Evolutionary conservation across 257 asterid species (phyloP).

Genomic region (Gentiana macrophylla): DNA sequence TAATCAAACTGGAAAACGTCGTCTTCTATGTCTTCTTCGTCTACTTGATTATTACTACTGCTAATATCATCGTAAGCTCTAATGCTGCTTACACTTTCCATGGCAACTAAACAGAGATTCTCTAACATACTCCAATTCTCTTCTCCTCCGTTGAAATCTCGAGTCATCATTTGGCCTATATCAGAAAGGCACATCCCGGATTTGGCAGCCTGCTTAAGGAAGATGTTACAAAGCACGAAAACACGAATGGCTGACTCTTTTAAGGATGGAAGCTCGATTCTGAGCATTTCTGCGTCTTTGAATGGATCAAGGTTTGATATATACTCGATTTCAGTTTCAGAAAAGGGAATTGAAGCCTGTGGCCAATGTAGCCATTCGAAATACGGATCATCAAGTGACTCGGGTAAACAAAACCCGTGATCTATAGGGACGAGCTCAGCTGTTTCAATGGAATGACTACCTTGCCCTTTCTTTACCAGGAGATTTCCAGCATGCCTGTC

Average conservation of each 20-base stretch:
- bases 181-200: conserved; percentile 74
- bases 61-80: conserved; percentile 15
- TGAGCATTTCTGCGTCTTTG: conserved; percentile 63
- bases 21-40: conserved; percentile 16
- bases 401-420: conserved; percentile 93
- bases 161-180: conserved; percentile 88
- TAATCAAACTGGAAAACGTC: conserved; percentile 38
- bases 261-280: conserved; percentile 57
- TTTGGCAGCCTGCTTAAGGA: conserved; percentile 56
- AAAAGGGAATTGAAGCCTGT: conserved; percentile 77
- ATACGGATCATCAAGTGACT: conserved; percentile 86
- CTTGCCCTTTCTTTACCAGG: conserved; percentile 56
- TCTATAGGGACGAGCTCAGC: conserved; percentile 91
- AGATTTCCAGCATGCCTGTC: conserved; percentile 95
- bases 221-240: conserved; percentile 69
- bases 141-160: conserved; percentile 54
- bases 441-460: conserved; percentile 31
- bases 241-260: conserved; percentile 69
- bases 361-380: conserved; percentile 99
- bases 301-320: conserved; percentile 60
- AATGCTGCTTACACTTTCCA: conserved; percentile 25
- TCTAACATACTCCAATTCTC: conserved; percentile 66
- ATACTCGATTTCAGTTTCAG: conserved; percentile 66
- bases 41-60: conserved; percentile 10
- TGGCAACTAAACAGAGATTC: conserved; percentile 55